Percentiles rank a stretch among this genome's conserved stretches.
phyloP scores from a whole-genome alignment of 768 basidiomycete species.

The Leccinum imitatum region DNA sequence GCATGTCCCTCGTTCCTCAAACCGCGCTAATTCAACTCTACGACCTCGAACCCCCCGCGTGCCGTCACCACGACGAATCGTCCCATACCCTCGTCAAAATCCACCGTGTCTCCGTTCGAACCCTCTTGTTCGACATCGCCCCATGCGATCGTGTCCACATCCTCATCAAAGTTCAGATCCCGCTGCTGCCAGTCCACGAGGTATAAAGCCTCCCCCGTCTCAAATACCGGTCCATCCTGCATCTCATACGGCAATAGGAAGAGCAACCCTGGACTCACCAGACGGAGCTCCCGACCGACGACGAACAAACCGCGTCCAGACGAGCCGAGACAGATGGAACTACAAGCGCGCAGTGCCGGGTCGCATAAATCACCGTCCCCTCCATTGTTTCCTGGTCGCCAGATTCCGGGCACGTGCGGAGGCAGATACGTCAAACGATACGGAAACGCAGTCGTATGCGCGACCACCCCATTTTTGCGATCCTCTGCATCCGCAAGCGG shows the following conservation, averaged over 20 bases:
- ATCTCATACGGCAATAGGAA: constrained; percentile 31
- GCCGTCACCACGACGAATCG: constrained; percentile 29
- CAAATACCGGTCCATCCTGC: constrained; percentile 30
- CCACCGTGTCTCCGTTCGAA: constrained; percentile 20
- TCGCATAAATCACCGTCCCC: neutral
- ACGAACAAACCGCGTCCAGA: constrained; percentile 33
- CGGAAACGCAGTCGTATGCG: constrained; percentile 12
- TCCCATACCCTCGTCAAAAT: constrained; percentile 34
- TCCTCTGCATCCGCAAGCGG: constrained; percentile 15
- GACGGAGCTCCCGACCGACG: constrained; percentile 22
- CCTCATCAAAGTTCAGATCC: neutral
- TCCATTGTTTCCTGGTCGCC: neutral
- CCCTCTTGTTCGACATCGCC: neutral
- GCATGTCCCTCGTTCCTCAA: neutral
- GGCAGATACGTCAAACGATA: constrained; percentile 22
- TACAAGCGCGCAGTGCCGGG: constrained; percentile 7
- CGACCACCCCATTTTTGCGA: neutral
- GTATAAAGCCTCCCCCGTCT: constrained; percentile 22
- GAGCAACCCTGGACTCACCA: constrained; percentile 24
- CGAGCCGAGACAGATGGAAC: constrained; percentile 21
- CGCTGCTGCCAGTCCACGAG: constrained; percentile 7
- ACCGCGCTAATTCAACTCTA: constrained; percentile 18
- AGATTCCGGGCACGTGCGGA: constrained; percentile 3
- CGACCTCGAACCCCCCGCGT: constrained; percentile 29
- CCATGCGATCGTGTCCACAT: neutral